A percentile compares a stretch with the other conserved stretches of the same genome.
These are phyloP conservation scores for Colletotrichum truncatum DNA, from an alignment of 2,329 filamentous ascomycete genomes.

Conservation along the genomic window DNA sequence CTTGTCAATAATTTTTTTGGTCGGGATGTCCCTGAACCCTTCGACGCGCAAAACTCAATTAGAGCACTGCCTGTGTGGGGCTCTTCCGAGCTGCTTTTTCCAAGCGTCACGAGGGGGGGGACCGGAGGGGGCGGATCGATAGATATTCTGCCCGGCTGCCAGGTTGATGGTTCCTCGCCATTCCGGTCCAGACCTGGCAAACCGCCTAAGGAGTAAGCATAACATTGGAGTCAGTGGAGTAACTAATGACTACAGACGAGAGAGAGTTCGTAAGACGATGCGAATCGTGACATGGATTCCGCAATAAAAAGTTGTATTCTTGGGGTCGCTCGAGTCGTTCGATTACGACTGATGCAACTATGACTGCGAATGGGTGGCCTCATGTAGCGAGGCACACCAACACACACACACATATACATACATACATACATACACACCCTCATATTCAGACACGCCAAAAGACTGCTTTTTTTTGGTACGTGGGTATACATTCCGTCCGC, in stretches of 20 bases:
- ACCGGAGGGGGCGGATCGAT: neutral
- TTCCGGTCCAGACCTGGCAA: too few species aligned
- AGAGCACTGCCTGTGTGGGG: neutral
- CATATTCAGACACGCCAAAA: slow-evolving; percentile 7
- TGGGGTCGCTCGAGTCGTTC: slow-evolving; percentile 9
- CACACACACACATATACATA: too few species aligned
- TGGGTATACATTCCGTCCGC: slow-evolving; percentile 14
- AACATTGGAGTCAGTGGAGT: too few species aligned
- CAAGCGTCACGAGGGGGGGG: neutral
- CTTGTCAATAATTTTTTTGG: too few species aligned
- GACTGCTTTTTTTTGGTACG: slow-evolving; percentile 24
- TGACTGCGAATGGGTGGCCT: neutral
- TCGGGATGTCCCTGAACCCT: neutral
- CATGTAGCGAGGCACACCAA: neutral
- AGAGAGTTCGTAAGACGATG: neutral
- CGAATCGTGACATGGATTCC: neutral
- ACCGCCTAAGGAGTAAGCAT: neutral
- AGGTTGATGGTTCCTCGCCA: too few species aligned
- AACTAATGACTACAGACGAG: too few species aligned
- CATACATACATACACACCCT: too few species aligned
- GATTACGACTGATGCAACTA: slow-evolving; percentile 1
- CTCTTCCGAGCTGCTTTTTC: slow-evolving; percentile 3
- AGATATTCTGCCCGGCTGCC: too few species aligned
- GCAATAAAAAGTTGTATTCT: neutral
- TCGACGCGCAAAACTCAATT: too few species aligned